These are phyloP conservation scores for Suillus luteus DNA, from an alignment of 768 basidiomycete genomes.

Conservation along the genomic window DNA sequence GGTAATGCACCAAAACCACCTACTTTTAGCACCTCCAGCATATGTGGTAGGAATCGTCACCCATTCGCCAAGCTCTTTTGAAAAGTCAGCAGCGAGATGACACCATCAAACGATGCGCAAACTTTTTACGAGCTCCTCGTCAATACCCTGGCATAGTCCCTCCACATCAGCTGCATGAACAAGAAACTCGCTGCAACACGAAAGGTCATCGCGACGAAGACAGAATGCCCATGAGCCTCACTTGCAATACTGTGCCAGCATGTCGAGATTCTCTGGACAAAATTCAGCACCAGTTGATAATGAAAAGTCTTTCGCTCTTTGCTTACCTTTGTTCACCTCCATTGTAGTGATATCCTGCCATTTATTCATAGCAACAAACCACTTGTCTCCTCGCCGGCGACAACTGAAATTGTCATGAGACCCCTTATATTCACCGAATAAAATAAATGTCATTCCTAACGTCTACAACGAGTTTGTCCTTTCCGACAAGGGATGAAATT, in stretches of 20 bases:
- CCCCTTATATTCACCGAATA: too few species aligned
- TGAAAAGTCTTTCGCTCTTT: slow-evolving; percentile 1
- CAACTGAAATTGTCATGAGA: slow-evolving; percentile 55
- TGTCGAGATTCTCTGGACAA: slow-evolving; percentile 65
- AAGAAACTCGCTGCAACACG: slow-evolving; percentile 76
- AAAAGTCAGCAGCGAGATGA: slow-evolving; percentile 16
- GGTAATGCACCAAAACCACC: slow-evolving; percentile 9
- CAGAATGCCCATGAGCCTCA: slow-evolving; percentile 26
- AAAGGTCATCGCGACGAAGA: slow-evolving; percentile 11
- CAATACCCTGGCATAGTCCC: slow-evolving; percentile 95
- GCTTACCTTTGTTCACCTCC: slow-evolving; percentile 79
- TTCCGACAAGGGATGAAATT: slow-evolving; percentile 68
- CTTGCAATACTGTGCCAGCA: slow-evolving; percentile 85
- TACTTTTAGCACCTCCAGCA: slow-evolving; percentile 94
- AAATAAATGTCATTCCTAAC: slow-evolving; percentile 63
- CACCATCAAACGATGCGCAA: slow-evolving; percentile 28
- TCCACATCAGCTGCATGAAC: slow-evolving; percentile 99
- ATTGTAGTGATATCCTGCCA: slow-evolving; percentile 97
- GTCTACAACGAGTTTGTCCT: slow-evolving; percentile 90
- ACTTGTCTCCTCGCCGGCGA: slow-evolving; percentile 69
- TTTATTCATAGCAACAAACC: slow-evolving; percentile 98
- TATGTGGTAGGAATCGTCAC: slow-evolving; percentile 91
- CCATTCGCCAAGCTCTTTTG: slow-evolving; percentile 86
- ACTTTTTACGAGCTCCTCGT: slow-evolving; percentile 84
- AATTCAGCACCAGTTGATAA: slow-evolving; percentile 4